These are phyloP conservation scores for Endocladia muricata DNA, from an alignment of 31 red algal species.

Conservation along the genomic window DNA sequence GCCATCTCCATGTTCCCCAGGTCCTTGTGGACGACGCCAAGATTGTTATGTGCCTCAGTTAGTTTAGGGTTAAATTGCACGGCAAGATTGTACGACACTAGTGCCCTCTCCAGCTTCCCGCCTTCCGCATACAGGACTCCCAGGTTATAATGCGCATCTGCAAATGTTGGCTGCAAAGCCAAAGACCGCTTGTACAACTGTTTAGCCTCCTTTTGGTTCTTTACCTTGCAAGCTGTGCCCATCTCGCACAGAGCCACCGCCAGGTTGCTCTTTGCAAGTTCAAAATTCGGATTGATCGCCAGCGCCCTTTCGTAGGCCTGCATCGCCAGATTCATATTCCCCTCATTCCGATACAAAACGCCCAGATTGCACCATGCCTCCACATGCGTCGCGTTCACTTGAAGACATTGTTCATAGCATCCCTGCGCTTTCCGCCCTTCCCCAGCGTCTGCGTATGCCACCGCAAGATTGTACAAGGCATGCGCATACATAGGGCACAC, in stretches of 20 bases:
- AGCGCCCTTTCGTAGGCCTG: constrained; percentile 70
- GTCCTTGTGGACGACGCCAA: constrained; percentile 83
- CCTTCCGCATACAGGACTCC: constrained; percentile 78
- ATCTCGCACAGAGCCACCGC: constrained; percentile 72
- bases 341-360: constrained; percentile 66
- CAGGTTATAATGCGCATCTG: constrained; percentile 79
- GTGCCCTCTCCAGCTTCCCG: constrained; percentile 67
- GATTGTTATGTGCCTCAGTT: constrained; percentile 79
- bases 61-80: constrained; percentile 69
- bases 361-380: constrained; percentile 80
- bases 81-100: constrained; percentile 74
- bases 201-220: constrained; percentile 32
- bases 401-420: constrained; percentile 58
- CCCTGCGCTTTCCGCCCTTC: constrained; percentile 23
- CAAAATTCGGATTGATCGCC: constrained; percentile 72
- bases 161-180: constrained; percentile 62
- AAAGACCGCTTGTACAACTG: constrained; percentile 68
- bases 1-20: constrained; percentile 73
- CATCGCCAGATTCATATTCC: constrained; percentile 62
- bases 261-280: constrained; percentile 73
- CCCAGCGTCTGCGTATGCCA: constrained; percentile 61
- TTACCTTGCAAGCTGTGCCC: constrained; percentile 38
- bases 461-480: constrained; percentile 77
- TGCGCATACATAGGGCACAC: constrained; percentile 75
- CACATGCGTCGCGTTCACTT: constrained; percentile 38